Evolutionary conservation across 768 basidiomycete species (phyloP), one percentile per base, ranked within the genome.

Genomic region (Rhizopogon vulgaris): DNA sequence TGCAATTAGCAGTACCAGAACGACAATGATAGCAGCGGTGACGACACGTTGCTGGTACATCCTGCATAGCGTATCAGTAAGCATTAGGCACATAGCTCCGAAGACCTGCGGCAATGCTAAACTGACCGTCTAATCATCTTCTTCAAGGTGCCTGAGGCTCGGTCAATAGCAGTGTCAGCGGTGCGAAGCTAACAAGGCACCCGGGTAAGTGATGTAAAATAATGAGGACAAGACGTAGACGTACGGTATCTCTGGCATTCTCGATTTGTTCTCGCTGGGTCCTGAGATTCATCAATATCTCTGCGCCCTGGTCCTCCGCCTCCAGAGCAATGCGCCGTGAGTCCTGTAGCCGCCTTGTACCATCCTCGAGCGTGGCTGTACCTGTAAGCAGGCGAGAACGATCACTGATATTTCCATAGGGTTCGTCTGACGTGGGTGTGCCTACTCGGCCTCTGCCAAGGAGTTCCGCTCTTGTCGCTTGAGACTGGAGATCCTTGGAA

Each of bases 21-120:
- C 82, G 52, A 75, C 71, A 52, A 99, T 86, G 60, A 98, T 98
- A 38, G 80, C 86, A 37, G 71, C 87, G 5, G 94, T 97, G 43
- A 96, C 78, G 43, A 90, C 78, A 48, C 90, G 86, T 62, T 99
- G 95, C 68, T 96, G 93, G 66, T 97, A 94, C 92, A 98, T 96
- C 73, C 96, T 99, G 15, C 45, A 34, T 65, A 41, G 66, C 58
- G 71, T 58, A 68, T 62, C 22, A 22, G 22, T 22, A 22, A 22
- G 22, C 22, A 62, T 71, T 41, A 55, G 55, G 55, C 22, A 59
- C 41, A 34, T 53, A 48, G 37, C 15, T 25, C 54, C 30, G 60
- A 45, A 52, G 52, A 17, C 6, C 52, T n/a, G 5, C 27, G 24
- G 38, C 22, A 27, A 34, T 4, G 48, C 48, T 42, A 12, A 43